Evolutionary conservation across 192 early-diverging fungal genomes (phyloP).

Genomic region (Entomortierella lignicola): DNA sequence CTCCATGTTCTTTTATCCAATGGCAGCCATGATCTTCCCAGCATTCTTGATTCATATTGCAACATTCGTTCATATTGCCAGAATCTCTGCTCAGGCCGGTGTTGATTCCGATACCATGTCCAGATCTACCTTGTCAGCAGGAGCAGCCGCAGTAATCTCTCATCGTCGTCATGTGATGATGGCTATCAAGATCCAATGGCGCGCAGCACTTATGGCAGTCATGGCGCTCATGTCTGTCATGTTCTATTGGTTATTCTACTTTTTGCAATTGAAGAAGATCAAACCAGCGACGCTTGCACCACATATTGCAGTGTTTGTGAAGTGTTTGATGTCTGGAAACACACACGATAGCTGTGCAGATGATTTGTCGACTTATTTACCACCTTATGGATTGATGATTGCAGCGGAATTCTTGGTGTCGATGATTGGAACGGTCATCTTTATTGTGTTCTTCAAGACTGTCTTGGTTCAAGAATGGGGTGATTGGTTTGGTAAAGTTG

Average conservation of each 20-base stretch:
- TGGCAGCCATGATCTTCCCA: constrained; percentile 61
- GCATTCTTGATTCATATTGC: constrained; percentile 60
- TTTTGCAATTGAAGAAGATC: constrained; percentile 53
- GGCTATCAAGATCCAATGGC: constrained; percentile 66
- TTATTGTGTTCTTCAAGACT: constrained; percentile 62
- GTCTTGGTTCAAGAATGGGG: constrained; percentile 58
- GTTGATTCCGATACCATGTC: constrained; percentile 50
- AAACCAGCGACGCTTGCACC: constrained; percentile 11
- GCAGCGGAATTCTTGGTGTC: constrained; percentile 60
- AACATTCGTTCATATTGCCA: constrained; percentile 64
- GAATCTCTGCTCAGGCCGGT: constrained; percentile 42
- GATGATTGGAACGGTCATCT: constrained; percentile 55
- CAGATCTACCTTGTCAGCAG: constrained; percentile 33
- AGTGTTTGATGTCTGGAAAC: constrained; percentile 46
- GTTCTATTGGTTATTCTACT: constrained; percentile 69
- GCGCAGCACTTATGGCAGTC: constrained; percentile 60
- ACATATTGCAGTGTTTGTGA: constrained; percentile 40
- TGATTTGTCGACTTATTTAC: constrained; percentile 43
- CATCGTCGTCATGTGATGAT: constrained; percentile 61
- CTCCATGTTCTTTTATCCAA: constrained; percentile 63
- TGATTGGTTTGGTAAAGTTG: constrained; percentile 54
- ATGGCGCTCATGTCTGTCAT: constrained; percentile 53
- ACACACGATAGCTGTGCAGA: constrained; percentile 55
- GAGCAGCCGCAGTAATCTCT: constrained; percentile 32
- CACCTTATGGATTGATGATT: constrained; percentile 59